Evolutionary conservation across 2,329 filamentous ascomycete species (phyloP).

Genomic region (Phyllosticta citribraziliensis): DNA sequence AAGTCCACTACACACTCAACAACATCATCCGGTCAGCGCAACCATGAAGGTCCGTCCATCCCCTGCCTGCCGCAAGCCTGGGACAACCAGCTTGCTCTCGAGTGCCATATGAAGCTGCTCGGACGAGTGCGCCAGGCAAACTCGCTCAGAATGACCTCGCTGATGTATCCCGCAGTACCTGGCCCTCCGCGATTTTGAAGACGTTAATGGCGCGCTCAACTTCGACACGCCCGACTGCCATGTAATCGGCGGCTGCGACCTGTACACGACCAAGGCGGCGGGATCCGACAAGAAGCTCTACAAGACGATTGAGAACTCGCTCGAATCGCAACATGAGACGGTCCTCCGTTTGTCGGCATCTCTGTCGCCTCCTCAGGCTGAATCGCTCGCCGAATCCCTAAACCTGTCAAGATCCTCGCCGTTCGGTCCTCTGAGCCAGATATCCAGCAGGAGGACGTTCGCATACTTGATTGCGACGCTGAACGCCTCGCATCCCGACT

Average conservation of each 20-base stretch:
- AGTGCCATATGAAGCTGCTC: slow-evolving; percentile 1
- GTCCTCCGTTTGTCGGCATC: slow-evolving; percentile 78
- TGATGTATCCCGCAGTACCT: slow-evolving; percentile 57
- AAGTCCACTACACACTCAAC: background rate
- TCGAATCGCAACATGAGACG: slow-evolving; percentile 85
- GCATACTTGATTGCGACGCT: slow-evolving; percentile 93
- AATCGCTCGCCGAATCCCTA: slow-evolving; percentile 54
- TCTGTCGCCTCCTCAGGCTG: slow-evolving; percentile 71
- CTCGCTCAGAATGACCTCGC: background rate
- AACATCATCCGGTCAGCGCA: slow-evolving; percentile 5
- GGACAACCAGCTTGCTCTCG: background rate
- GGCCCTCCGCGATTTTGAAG: slow-evolving; percentile 81
- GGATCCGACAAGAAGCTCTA: slow-evolving; percentile 95
- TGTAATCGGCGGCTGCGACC: slow-evolving; percentile 85
- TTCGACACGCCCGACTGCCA: slow-evolving; percentile 91
- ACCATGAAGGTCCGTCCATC: slow-evolving; percentile 29
- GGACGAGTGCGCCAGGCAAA: background rate
- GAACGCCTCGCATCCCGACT: slow-evolving; percentile 91
- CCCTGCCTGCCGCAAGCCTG: background rate
- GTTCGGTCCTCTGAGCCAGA: slow-evolving; percentile 81
- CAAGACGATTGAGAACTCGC: slow-evolving; percentile 83
- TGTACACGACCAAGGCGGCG: slow-evolving; percentile 95
- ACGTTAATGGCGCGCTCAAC: slow-evolving; percentile 84
- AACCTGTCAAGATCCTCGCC: slow-evolving; percentile 80
- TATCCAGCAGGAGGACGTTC: slow-evolving; percentile 82